Conservation (phyloP, 805 yeast species). For the Tetrapisispora arboricola region DNA sequence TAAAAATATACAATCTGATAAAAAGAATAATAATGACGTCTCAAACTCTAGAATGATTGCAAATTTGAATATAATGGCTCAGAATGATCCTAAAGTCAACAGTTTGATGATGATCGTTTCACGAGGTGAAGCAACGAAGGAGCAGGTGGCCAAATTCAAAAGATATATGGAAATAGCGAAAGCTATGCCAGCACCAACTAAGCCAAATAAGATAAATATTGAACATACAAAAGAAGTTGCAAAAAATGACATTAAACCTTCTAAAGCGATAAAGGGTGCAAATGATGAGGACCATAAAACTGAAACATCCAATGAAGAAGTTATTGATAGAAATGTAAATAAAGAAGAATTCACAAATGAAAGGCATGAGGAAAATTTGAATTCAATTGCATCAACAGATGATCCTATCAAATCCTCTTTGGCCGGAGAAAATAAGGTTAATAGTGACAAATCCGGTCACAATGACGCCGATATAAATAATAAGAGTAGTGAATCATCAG, state of each 20-base stretch:
- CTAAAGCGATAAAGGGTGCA: too few relatives aligned
- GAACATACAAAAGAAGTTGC: not conserved
- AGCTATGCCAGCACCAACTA: slow-evolving; percentile 50
- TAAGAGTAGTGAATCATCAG: too few relatives aligned
- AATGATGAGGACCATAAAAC: not conserved
- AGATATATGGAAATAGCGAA: slow-evolving; percentile 70
- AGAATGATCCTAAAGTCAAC: slow-evolving; percentile 55
- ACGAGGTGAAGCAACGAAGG: slow-evolving; percentile 61
- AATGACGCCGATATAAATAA: too few relatives aligned
- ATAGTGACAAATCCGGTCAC: too few relatives aligned
- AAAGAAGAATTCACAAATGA: too few relatives aligned
- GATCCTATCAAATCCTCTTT: too few relatives aligned
- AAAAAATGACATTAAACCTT: not conserved
- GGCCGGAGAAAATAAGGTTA: too few relatives aligned
- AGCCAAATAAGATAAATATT: not conserved
- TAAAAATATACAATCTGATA: slow-evolving; percentile 8
- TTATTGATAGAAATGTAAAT: too few relatives aligned
- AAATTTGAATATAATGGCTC: slow-evolving; percentile 74
- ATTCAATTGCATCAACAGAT: too few relatives aligned
- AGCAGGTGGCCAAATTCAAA: slow-evolving; percentile 70
- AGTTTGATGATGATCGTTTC: slow-evolving; percentile 80
- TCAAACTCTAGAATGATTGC: slow-evolving; percentile 76
- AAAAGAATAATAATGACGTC: slow-evolving; percentile 12
- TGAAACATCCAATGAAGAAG: not conserved
- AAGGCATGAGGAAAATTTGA: not conserved